These are phyloP conservation scores for Rosa lucieae DNA, from an alignment of 306 rosid genomes.

Conservation along the genomic window DNA sequence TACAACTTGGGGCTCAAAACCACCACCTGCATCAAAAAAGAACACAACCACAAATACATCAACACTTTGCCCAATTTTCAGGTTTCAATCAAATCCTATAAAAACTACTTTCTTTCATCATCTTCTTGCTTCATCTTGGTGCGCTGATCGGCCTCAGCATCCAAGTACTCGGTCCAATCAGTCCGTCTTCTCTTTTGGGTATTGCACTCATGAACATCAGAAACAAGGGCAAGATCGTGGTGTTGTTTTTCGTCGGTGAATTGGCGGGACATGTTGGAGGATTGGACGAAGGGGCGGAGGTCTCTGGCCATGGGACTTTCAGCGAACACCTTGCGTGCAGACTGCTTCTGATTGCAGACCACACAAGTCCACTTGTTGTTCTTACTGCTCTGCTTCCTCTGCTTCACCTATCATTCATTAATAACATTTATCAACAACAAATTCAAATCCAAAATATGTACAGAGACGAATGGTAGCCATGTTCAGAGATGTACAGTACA, in stretches of 20 bases:
- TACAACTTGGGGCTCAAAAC: constrained; percentile 48
- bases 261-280: constrained; percentile 73
- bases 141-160: constrained; percentile 24
- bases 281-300: constrained; percentile 73
- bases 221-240: not conserved
- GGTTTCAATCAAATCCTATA: not conserved
- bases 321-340: constrained; percentile 69
- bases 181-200: constrained; percentile 26
- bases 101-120: constrained; percentile 4
- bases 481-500: not conserved
- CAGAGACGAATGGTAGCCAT: not conserved
- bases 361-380: constrained; percentile 74
- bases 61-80: not conserved
- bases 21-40: constrained; percentile 32
- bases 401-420: constrained; percentile 63
- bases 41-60: not conserved
- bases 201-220: not conserved
- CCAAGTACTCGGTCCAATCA: constrained; percentile 75
- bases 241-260: not conserved
- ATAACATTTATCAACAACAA: not conserved
- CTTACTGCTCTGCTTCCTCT: constrained; percentile 55
- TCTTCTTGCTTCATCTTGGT: not conserved
- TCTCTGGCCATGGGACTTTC: constrained; percentile 70
- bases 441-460: not conserved
- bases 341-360: constrained; percentile 79